Conservation (phyloP, 768 basidiomycete species). For the Serendipita sp. region DNA sequence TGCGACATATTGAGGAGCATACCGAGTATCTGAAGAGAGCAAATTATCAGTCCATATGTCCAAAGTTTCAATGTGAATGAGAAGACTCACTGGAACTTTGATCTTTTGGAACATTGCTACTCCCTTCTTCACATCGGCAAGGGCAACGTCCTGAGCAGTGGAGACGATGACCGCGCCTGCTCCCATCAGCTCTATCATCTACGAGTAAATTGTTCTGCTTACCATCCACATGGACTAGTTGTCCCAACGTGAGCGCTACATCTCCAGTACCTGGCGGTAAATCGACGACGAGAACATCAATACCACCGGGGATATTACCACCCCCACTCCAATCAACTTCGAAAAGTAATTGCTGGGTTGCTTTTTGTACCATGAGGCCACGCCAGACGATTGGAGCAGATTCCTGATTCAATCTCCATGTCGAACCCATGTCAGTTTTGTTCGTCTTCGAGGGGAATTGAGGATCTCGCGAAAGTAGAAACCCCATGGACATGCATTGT, state of each 20-base stretch:
- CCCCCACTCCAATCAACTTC: constrained; percentile 73
- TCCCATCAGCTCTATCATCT: too few species aligned
- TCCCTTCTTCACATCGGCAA: constrained; percentile 82
- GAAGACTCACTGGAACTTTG: constrained; percentile 47
- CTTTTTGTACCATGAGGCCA: constrained; percentile 96
- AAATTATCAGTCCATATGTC: neutral
- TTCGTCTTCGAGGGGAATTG: constrained; percentile 28
- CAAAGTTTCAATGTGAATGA: constrained; percentile 14
- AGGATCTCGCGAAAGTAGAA: constrained; percentile 44
- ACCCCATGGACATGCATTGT: constrained; percentile 95
- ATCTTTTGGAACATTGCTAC: constrained; percentile 86
- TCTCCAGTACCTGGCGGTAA: constrained; percentile 98
- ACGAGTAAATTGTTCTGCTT: constrained; percentile 13
- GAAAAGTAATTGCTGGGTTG: constrained; percentile 88
- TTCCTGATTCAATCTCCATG: neutral
- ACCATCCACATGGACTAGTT: constrained; percentile 75
- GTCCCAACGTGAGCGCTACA: constrained; percentile 80
- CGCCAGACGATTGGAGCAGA: constrained; percentile 88
- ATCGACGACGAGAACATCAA: constrained; percentile 83
- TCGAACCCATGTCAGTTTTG: constrained; percentile 20
- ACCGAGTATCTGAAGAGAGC: constrained; percentile 50
- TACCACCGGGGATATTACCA: constrained; percentile 26
- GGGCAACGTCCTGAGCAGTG: constrained; percentile 86
- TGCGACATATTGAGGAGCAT: constrained; percentile 77
- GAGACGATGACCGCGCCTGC: constrained; percentile 85